Percentiles rank a stretch among this genome's conserved stretches.
Conservation (phyloP, 345 rosid species). For the Lumnitzera racemosa region DNA sequence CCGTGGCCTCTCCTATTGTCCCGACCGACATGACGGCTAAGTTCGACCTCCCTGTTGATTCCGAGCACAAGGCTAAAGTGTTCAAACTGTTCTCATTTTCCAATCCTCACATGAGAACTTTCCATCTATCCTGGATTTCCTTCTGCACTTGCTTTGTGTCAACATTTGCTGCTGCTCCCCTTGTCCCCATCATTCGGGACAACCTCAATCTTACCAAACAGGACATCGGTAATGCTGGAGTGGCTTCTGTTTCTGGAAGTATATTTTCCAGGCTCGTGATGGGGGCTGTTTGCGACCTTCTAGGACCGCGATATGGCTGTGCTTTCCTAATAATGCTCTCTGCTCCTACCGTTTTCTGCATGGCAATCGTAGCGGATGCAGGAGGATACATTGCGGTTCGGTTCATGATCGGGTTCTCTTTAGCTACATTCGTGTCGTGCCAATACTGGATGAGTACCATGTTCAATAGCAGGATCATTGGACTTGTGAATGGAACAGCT, state of each 20-base stretch:
- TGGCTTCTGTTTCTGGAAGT: slow-evolving; percentile 87
- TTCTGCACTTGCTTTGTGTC: slow-evolving; percentile 85
- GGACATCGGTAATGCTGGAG: slow-evolving; percentile 80
- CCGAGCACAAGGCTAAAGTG: slow-evolving; percentile 81
- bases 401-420: slow-evolving; percentile 93
- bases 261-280: slow-evolving; percentile 87
- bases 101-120: slow-evolving; percentile 86
- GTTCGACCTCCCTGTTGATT: slow-evolving; percentile 64
- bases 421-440: slow-evolving; percentile 86
- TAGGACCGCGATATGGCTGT: slow-evolving; percentile 86
- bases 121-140: slow-evolving; percentile 89
- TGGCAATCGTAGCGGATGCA: slow-evolving; percentile 56
- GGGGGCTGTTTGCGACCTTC: slow-evolving; percentile 82
- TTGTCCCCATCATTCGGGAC: slow-evolving; percentile 78
- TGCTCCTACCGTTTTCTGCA: slow-evolving; percentile 83
- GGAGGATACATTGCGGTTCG: slow-evolving; percentile 66
- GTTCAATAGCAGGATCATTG: slow-evolving; percentile 83
- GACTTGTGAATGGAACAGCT: slow-evolving; percentile 82
- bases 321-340: slow-evolving; percentile 72
- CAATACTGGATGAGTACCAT: slow-evolving; percentile 98
- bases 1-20: slow-evolving; percentile 46
- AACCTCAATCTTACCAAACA: slow-evolving; percentile 60
- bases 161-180: slow-evolving; percentile 91
- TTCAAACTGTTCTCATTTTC: slow-evolving; percentile 64
- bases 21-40: slow-evolving; percentile 63